These are phyloP conservation scores for Eruca vesicaria DNA, from an alignment of 441 rosid genomes.

Conservation along the genomic window DNA sequence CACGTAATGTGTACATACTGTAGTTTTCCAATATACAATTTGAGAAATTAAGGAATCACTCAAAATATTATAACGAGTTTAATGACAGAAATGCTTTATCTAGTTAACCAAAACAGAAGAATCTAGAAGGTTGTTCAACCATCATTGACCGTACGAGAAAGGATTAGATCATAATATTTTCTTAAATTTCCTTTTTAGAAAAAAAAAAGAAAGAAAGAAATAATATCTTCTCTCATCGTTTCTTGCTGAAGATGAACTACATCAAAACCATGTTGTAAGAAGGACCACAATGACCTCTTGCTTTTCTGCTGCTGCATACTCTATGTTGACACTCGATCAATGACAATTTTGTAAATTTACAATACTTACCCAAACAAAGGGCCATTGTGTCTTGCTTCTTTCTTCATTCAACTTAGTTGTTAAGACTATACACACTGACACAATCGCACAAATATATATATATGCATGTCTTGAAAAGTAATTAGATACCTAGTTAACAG, in stretches of 20 bases:
- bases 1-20: too few relatives aligned
- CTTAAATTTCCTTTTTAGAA: too few relatives aligned
- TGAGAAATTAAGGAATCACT: too few relatives aligned
- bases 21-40: too few relatives aligned
- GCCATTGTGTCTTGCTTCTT: neutral
- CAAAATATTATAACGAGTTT: neutral
- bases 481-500: neutral
- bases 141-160: constrained; percentile 22
- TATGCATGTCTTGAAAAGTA: constrained; percentile 1
- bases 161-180: neutral
- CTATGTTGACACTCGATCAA: neutral
- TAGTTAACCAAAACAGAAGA: neutral
- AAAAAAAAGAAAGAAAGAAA: neutral
- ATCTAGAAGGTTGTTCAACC: constrained; percentile 27
- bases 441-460: neutral
- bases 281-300: constrained; percentile 1
- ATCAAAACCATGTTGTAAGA: neutral
- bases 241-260: constrained; percentile 18
- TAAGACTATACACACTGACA: constrained; percentile 31
- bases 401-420: constrained; percentile 22
- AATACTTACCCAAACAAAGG: constrained; percentile 7
- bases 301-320: neutral
- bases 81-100: neutral
- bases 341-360: neutral
- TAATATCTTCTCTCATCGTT: neutral